These are phyloP conservation scores for Hypoxylon sp. DNA, from an alignment of 2,329 filamentous ascomycete genomes.

Conservation along the genomic window DNA sequence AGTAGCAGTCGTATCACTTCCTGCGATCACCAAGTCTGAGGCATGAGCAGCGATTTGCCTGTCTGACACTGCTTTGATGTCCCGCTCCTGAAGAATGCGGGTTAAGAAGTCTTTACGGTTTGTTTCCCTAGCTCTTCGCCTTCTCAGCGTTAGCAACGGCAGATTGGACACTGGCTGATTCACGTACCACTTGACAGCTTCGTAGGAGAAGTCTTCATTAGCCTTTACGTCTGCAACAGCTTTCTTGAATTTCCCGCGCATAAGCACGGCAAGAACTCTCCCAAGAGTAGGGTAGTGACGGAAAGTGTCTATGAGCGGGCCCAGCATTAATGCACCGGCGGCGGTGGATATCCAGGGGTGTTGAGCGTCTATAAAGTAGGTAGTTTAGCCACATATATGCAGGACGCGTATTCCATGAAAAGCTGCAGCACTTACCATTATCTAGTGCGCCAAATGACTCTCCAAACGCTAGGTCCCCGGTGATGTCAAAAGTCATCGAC, in stretches of 20 bases:
- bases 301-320: conserved; percentile 41
- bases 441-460: conserved; percentile 40
- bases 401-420: no score
- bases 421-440: conserved; percentile 28
- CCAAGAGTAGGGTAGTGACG: conserved; percentile 43
- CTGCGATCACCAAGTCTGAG: conserved; percentile 47
- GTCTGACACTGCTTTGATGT: conserved; percentile 37
- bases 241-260: conserved; percentile 32
- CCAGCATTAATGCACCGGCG: conserved; percentile 37
- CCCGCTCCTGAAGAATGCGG: conserved; percentile 41
- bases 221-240: conserved; percentile 27
- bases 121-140: conserved; percentile 36
- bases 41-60: conserved; percentile 48
- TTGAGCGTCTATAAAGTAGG: conserved; percentile 27
- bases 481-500: conserved; percentile 44
- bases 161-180: neutral
- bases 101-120: conserved; percentile 45
- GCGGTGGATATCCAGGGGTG: conserved; percentile 45
- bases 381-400: no score
- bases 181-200: conserved; percentile 37
- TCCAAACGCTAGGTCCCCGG: conserved; percentile 43
- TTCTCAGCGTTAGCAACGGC: conserved; percentile 14
- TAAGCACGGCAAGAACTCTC: conserved; percentile 22
- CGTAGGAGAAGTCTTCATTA: conserved; percentile 40
- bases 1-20: conserved; percentile 41